Evolutionary conservation across 139 green algal species (phyloP).

Genomic region (Chlamydomonas eustigma): DNA sequence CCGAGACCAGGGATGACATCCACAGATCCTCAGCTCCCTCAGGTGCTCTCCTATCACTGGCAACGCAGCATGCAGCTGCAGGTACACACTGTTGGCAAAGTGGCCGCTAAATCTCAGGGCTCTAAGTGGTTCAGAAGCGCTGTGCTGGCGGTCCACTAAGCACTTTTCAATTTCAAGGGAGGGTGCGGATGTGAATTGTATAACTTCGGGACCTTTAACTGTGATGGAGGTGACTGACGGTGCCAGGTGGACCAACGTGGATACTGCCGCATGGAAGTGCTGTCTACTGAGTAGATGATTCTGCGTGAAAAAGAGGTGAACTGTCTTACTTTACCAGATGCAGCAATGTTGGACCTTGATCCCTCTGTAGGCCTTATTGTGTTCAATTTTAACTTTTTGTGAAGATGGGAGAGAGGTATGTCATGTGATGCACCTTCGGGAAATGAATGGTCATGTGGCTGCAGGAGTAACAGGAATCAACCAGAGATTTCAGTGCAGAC

Average conservation of each 20-base stretch:
- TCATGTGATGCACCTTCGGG: too few relatives aligned
- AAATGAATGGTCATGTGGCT: too few relatives aligned
- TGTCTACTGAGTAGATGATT: background rate
- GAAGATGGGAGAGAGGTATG: too few relatives aligned
- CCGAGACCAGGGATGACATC: background rate
- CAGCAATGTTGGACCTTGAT: too few relatives aligned
- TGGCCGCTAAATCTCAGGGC: background rate
- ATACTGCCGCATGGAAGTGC: background rate
- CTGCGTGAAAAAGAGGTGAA: background rate
- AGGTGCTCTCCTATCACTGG: background rate
- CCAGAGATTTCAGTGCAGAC: too few relatives aligned
- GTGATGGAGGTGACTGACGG: background rate
- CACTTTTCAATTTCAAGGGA: background rate
- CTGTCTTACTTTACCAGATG: too few relatives aligned
- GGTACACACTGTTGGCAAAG: background rate
- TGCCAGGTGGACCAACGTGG: background rate
- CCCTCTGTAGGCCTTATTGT: too few relatives aligned
- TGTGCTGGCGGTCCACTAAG: background rate
- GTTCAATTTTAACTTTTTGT: too few relatives aligned
- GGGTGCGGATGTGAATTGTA: background rate
- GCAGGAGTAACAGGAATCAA: too few relatives aligned
- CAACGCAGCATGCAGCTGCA: background rate
- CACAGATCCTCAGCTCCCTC: background rate
- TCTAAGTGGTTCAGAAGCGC: background rate
- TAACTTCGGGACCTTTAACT: background rate